These are phyloP conservation scores for Leishmania amazonensis DNA, from an alignment of 208 protist genomes.

Conservation along the genomic window DNA sequence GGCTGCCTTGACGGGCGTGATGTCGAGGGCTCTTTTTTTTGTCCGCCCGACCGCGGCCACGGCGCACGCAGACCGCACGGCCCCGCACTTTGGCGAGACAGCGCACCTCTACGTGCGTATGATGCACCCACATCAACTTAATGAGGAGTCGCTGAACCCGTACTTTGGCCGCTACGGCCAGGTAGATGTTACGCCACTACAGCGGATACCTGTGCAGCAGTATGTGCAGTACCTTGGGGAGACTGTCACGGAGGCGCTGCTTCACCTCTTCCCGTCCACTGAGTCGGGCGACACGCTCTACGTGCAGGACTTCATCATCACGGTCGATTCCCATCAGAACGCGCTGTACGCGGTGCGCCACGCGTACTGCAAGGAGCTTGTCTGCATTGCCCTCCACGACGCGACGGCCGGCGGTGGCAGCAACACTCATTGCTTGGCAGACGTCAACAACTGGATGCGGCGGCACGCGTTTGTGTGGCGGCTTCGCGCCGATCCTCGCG, in stretches of 20 bases:
- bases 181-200: constrained; percentile 58
- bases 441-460: constrained; percentile 55
- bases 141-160: constrained; percentile 87
- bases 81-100: constrained; percentile 15
- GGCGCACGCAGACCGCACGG: background rate
- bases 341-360: constrained; percentile 60
- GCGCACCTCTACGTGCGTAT: constrained; percentile 80
- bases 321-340: constrained; percentile 76
- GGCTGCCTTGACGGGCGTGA: background rate
- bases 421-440: constrained; percentile 63
- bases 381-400: constrained; percentile 82
- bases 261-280: constrained; percentile 21
- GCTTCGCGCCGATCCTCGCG: constrained; percentile 7
- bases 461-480: constrained; percentile 34
- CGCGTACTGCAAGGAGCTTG: constrained; percentile 84
- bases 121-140: constrained; percentile 54
- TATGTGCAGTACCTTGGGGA: constrained; percentile 21
- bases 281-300: constrained; percentile 30
- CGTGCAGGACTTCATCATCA: constrained; percentile 87
- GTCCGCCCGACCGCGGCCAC: constrained; percentile 34
- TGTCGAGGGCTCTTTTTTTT: constrained; percentile 36
- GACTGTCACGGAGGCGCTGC: constrained; percentile 22
- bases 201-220: constrained; percentile 38
- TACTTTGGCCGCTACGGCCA: constrained; percentile 92
- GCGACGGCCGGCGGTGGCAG: background rate